phyloP scores from a whole-genome alignment of 2,329 filamentous ascomycete species.

The Aspergillus calidoustus region DNA sequence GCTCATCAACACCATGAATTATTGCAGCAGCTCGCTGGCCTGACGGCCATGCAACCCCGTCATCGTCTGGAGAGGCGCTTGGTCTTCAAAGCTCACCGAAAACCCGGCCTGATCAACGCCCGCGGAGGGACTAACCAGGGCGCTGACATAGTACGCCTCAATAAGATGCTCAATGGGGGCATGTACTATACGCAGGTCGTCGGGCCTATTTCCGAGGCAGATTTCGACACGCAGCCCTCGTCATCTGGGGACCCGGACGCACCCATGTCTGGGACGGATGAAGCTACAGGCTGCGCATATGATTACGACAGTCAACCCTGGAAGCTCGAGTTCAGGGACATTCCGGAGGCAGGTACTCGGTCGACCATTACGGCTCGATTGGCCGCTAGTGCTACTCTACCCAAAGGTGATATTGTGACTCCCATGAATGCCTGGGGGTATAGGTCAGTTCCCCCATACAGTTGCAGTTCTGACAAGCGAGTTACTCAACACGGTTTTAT shows the following conservation, averaged over 20 bases:
- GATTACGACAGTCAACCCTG: slow-evolving; percentile 45
- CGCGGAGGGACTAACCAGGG: slow-evolving; percentile 51
- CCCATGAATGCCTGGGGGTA: slow-evolving; percentile 60
- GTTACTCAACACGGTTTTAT: not conserved
- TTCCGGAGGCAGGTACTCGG: slow-evolving; percentile 57
- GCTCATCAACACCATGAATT: slow-evolving; percentile 62
- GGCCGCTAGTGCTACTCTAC: slow-evolving; percentile 54
- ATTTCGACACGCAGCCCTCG: slow-evolving; percentile 35
- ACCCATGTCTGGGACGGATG: slow-evolving; percentile 34
- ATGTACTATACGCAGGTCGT: slow-evolving; percentile 61
- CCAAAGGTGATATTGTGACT: slow-evolving; percentile 54
- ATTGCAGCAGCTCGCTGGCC: slow-evolving; percentile 64
- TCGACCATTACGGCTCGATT: slow-evolving; percentile 59
- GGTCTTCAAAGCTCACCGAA: slow-evolving; percentile 61
- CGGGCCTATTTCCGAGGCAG: slow-evolving; percentile 45
- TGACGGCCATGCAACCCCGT: slow-evolving; percentile 65
- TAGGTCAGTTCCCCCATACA: slow-evolving; percentile 46
- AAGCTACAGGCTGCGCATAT: slow-evolving; percentile 28
- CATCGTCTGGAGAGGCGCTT: slow-evolving; percentile 59
- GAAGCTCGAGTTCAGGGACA: slow-evolving; percentile 54
- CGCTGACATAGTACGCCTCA: slow-evolving; percentile 49
- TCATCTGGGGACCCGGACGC: slow-evolving; percentile 38
- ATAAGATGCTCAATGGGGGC: slow-evolving; percentile 54
- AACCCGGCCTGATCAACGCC: slow-evolving; percentile 47
- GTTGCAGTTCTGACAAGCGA: slow-evolving; percentile 3